Percentiles rank a stretch among this genome's conserved stretches.
phyloP scores from a whole-genome alignment of 78 protist genomes.

The Trichosphaerium sp. region DNA sequence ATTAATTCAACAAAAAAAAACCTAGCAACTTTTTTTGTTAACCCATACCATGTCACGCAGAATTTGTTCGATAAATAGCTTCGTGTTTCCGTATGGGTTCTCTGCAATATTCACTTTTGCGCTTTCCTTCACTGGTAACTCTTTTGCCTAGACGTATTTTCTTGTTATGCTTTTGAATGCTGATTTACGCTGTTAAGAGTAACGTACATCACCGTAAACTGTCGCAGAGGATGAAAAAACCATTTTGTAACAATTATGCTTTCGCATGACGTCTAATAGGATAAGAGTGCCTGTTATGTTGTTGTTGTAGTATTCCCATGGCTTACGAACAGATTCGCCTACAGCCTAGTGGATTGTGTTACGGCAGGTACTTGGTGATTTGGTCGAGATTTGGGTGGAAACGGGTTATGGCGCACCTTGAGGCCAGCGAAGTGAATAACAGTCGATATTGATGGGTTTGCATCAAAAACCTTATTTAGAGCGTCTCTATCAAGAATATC shows the following conservation, averaged over 20 bases:
- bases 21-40: slow-evolving; percentile 17
- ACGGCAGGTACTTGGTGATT: background rate
- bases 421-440: slow-evolving; percentile 90
- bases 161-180: slow-evolving; percentile 1
- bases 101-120: no score
- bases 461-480: slow-evolving; percentile 35
- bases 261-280: slow-evolving; percentile 68
- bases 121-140: slow-evolving; percentile 56
- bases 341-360: slow-evolving; percentile 51
- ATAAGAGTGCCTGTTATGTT: slow-evolving; percentile 75
- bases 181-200: no score
- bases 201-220: slow-evolving; percentile 77
- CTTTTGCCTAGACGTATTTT: slow-evolving; percentile 62
- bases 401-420: no score
- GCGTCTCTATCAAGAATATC: slow-evolving; percentile 51
- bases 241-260: slow-evolving; percentile 34
- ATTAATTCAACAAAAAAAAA: background rate
- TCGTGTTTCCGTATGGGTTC: slow-evolving; percentile 94
- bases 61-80: slow-evolving; percentile 85
- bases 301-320: slow-evolving; percentile 84
- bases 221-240: slow-evolving; percentile 96
- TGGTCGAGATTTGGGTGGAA: background rate
- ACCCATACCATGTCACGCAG: slow-evolving; percentile 41
- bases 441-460: slow-evolving; percentile 1
- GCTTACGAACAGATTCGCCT: slow-evolving; percentile 78